Base-by-base conservation (phyloP, 495 filamentous ascomycete species). In the Talaromyces trachyspermus region DNA sequence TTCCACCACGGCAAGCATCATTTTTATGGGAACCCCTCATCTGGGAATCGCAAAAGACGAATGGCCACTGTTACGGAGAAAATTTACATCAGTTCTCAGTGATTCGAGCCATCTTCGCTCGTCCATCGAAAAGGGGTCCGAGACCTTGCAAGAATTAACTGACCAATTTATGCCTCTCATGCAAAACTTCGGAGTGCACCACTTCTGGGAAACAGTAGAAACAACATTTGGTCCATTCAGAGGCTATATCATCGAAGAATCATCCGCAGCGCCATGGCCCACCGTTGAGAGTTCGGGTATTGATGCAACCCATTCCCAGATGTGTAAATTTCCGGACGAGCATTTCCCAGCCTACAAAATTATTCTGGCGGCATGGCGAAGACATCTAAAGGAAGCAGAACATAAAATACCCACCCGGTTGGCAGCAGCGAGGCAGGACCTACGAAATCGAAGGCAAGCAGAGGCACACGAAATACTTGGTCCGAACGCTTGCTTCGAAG, bases 121-220 rank as follows among this genome's bases (percentile, higher is more conserved):
- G 29, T 48, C 43, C 49, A 51, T 70, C 15, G 57, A 58, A 44
- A 46, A 59, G 38, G 57, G 55, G 37, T 71, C 66, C 6, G 68
- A 70, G 43, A 54, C 57, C 12, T 52, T 69, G 11, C 66, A 70
- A 49, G 60, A 70, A 48, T 62, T 71, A 50, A 70, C 56, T 22
- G 69, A 69, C 48, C 55, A 65, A 15, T 73, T 73, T 48, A 55
- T 50, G 5, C 69, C 69, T 8, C 48, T 73, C 38, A 69, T 71
- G 69, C 48, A 55, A 17, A 54, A 59, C 22, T 70, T 71, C 50
- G 56, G 49, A 8, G 51, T 71, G 19, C 66, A 55, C 51, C 66
- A 66, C 53, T 66, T 72, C 50, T 71, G 69, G 69, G 69, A 73
- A 47, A 63, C 69, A 42, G 54, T 58, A 41, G 59, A 59, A 29